Evolutionary conservation across 768 basidiomycete species (phyloP), one percentile per base, ranked within the genome.

Genomic region (Russula sp.): DNA sequence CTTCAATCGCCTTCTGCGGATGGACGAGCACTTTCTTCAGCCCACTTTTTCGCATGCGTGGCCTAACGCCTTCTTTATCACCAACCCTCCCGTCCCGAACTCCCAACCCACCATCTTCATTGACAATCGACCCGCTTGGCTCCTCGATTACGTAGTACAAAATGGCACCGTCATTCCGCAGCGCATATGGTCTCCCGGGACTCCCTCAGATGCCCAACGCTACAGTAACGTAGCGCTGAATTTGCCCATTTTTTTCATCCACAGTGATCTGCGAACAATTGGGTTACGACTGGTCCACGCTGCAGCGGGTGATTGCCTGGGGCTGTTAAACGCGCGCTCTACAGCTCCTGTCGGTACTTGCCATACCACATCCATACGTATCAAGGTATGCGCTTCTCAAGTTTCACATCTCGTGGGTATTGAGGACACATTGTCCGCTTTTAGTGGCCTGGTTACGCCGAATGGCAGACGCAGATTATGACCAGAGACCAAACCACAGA

Each of bases 191-290:
- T 16, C 45, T 38, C 61, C 62, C 10, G 18, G 25, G 1, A 35
- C 47, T 14, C 22, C 50, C 8, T 22, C 43, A 5, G 62, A 63
- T 10, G 51, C 56, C 32, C 62, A 43, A 20, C 61, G 61, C 18
- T 56, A 63, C 39, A 18, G 32, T 20, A 38, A 43, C 1, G 57
- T 47, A 13, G 1, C 39, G 11, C 32, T 52, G 8, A 36, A 65
- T 1, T 14, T 64, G 47, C 65, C 65, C 0, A 59, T 65, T n/a
- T 65, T 65, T n/a, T 65, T 65, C 36, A 35, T 64, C 7, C 43
- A 53, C 13, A 42, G 39, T 35, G 47, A 55, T 20, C 29, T 47
- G 25, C 36, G 16, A 9, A 29, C 16, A 4, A 14, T 63, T 20
- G 65, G 65, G 2, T 20, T 65, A 10, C 45, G 6, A 1, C 5